Base-by-base conservation (phyloP, 2,329 filamentous ascomycete genomes). In the Exophiala sp. region DNA sequence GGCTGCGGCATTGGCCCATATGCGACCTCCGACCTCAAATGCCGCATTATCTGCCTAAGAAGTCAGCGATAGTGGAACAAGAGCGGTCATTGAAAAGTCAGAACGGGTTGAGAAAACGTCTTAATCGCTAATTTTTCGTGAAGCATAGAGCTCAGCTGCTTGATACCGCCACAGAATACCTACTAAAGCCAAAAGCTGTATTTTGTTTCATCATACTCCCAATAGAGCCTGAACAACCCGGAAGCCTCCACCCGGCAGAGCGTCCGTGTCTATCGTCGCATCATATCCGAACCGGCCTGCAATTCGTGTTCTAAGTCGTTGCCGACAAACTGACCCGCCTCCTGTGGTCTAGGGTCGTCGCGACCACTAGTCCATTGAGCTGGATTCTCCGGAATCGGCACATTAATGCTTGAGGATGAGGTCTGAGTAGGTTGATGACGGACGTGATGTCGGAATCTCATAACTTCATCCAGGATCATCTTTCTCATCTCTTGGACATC, bases 401-500 rank as follows among this genome's bases (percentile, higher is more conserved):
- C 80, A 55, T 81, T 79, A 12, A 54, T 52, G 43, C 67, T 66
- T 35, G 52, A 53, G 14, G 59, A 43, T 2, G 60, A 45, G 21
- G 58, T 51, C 59, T 74, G 72, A 43, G 35, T 47, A 39, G 68
- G 71, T 62, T 76, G 72, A 57, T 78, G 75, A 58, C 80, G 75
- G 40, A 85, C 82, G 50, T 74, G 69, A 54, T 80, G 78, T 59
- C 94, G 84, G 84, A 99, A 99, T 62, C 85, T 81, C 68, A 84
- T 80, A 45, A 99, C 94, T 73, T 99, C 94, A n/a, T 92, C 87
- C 55, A 96, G 78, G 62, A 99, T 99, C 89, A 96, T 95, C 73
- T 86, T 86, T 69, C 94, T 89, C 91, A 99, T 97, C 64, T 96
- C 89, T 18, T 79, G 81, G 16, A 99, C 91, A 41, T 97, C 94